Base-by-base conservation (phyloP, 2,329 filamentous ascomycete genomes). In the Kalmusia sp. region DNA sequence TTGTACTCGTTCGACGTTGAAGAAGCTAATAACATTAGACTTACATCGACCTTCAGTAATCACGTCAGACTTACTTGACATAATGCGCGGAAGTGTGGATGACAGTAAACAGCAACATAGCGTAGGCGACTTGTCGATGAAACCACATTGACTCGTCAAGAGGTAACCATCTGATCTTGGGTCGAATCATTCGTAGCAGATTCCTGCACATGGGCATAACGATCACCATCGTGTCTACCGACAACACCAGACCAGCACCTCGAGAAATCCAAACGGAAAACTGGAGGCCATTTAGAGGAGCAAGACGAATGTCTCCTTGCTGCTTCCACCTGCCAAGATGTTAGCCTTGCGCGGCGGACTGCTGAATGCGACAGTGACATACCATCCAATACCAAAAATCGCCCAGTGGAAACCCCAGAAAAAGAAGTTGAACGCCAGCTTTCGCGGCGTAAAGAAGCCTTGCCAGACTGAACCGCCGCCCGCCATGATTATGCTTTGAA, bases 141-240 rank as follows among this genome's bases (percentile, higher is more conserved):
- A 99, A 96, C 92, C 92, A 99, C 62, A 93, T 84, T 54, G 92
- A 96, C 78, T 99, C 95, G 69, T 99, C 95, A n/a, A 99, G 83
- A 4, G 95, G 95, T 11, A 98, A 73, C 80, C 90, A 96, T 74
- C 87, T 85, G 60, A 96, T 77, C 80, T 96, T 96, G 22, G 95
- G 95, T 59, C 95, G 86, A 51, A 98, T 75, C 70, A 86, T 89
- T 72, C 91, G 86, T 71, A 99, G 84, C 27, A 98, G 79, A 54
- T 93, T 98, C 63, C 95, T 85, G 80, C 93, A 99, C 81, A 99
- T 96, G 6, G 95, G 95, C 54, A 99, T 82, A 24, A 99, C 78
- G 67, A 99, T 96, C 61, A 98, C 81, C 69, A 91, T 89, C 51
- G 86, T 87, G 77, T 99, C 93, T 50, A 96, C 84, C 1, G 88